Evolutionary conservation across 495 filamentous ascomycete species (phyloP).

Genomic region (Viridothelium virens): DNA sequence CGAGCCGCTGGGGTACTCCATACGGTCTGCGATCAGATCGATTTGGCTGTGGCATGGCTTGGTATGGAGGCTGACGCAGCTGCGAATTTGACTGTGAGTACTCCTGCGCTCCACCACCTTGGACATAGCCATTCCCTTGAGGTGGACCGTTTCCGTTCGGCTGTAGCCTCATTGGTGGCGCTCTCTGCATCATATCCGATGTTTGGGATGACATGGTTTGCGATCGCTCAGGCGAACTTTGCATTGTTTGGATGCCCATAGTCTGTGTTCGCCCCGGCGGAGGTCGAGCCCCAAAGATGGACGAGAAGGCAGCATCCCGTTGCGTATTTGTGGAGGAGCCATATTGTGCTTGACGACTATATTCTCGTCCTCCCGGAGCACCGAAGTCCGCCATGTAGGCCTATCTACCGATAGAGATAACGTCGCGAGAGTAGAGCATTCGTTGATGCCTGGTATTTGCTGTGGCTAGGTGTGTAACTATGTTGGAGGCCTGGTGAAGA

Average conservation of each 20-base stretch:
- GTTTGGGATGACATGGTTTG: conserved; percentile 75
- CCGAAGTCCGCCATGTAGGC: conserved; percentile 74
- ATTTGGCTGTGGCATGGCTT: conserved; percentile 56
- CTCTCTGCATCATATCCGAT: conserved; percentile 49
- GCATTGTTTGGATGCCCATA: conserved; percentile 62
- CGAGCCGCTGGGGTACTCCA: conserved; percentile 59
- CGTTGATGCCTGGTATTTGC: background rate
- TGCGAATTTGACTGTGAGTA: conserved; percentile 29
- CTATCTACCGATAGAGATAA: background rate
- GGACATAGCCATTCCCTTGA: conserved; percentile 44
- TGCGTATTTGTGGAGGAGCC: conserved; percentile 59
- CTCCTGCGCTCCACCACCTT: conserved; percentile 26
- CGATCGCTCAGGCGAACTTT: conserved; percentile 65
- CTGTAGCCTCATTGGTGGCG: conserved; percentile 52
- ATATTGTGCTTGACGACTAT: conserved; percentile 55
- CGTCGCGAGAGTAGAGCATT: background rate
- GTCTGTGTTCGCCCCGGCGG: conserved; percentile 79
- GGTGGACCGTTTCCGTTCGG: conserved; percentile 51
- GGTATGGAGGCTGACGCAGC: conserved; percentile 50
- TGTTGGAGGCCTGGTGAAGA: background rate
- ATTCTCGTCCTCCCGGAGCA: conserved; percentile 62
- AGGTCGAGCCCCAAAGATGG: conserved; percentile 87
- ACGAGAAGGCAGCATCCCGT: conserved; percentile 89
- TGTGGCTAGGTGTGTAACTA: background rate
- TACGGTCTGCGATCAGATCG: conserved; percentile 54